Conservation (phyloP, 768 basidiomycete genomes). For the Asterophora lycoperdoides region DNA sequence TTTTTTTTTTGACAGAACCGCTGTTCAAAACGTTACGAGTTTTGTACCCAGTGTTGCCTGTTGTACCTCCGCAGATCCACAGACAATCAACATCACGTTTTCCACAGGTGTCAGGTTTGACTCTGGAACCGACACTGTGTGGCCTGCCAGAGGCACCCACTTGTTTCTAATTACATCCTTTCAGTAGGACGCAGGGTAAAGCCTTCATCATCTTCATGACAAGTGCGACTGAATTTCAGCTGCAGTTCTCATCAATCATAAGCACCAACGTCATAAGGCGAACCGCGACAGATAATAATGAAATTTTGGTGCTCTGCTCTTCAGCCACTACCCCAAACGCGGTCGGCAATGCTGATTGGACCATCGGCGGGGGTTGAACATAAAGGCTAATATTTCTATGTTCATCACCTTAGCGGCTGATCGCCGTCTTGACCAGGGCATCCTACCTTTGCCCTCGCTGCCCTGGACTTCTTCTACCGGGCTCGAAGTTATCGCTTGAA, state of each 20-base stretch:
- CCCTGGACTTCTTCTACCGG: constrained; percentile 32
- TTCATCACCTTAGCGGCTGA: constrained; percentile 24
- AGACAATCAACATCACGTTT: constrained; percentile 44
- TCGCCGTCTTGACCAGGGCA: constrained; percentile 38
- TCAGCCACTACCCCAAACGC: constrained; percentile 44
- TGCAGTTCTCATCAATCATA: no score
- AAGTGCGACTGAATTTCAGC: constrained; percentile 20
- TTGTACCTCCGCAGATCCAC: no score
- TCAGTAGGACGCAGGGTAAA: constrained; percentile 52
- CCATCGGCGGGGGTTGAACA: constrained; percentile 54
- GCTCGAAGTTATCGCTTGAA: constrained; percentile 3
- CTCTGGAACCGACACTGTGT: constrained; percentile 51
- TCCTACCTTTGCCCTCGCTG: constrained; percentile 44
- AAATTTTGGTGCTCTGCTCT: constrained; percentile 39
- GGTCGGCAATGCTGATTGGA: constrained; percentile 48
- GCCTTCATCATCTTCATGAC: neutral
- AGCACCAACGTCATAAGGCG: constrained; percentile 10
- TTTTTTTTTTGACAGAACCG: no score
- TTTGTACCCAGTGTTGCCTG: no score
- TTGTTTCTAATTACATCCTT: constrained; percentile 56
- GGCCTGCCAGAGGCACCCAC: constrained; percentile 35
- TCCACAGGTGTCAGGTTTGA: constrained; percentile 53
- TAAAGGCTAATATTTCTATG: constrained; percentile 40
- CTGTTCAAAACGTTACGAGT: no score
- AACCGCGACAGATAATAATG: neutral